phyloP scores from a whole-genome alignment of 1,139 yeast genomes.

The Torulaspora globosa region DNA sequence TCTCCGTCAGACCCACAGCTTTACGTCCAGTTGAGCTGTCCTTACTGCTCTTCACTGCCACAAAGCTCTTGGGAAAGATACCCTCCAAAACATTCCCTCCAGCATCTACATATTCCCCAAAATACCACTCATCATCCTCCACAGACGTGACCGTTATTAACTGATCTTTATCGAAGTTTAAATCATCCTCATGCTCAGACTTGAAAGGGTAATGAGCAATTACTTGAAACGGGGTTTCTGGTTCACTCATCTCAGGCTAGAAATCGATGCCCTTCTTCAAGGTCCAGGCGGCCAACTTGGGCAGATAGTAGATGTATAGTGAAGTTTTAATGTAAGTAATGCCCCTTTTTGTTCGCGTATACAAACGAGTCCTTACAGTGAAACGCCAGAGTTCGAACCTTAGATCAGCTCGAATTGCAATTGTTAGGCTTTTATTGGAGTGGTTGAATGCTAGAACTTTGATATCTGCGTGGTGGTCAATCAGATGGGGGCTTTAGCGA shows the following conservation, averaged over 20 bases:
- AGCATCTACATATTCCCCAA: slow-evolving; percentile 55
- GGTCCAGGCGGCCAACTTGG: neutral
- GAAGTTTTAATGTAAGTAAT: neutral
- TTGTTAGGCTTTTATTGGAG: neutral
- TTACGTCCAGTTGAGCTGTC: neutral
- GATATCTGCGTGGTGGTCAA: neutral
- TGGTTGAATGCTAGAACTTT: neutral
- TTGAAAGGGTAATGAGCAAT: slow-evolving; percentile 66
- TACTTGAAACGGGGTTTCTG: slow-evolving; percentile 59
- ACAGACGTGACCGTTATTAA: slow-evolving; percentile 65
- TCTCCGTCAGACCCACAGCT: neutral
- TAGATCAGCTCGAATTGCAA: neutral
- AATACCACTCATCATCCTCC: slow-evolving; percentile 90
- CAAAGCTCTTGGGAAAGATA: slow-evolving; percentile 86
- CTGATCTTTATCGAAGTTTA: slow-evolving; percentile 65
- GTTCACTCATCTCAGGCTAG: slow-evolving; percentile 20
- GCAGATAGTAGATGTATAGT: neutral
- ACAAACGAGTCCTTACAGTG: neutral
- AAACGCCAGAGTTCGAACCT: neutral
- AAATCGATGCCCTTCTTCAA: neutral
- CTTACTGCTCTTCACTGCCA: slow-evolving; percentile 39
- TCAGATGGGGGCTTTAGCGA: neutral
- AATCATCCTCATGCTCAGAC: slow-evolving; percentile 82
- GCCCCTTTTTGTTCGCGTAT: slow-evolving; percentile 7
- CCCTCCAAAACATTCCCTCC: slow-evolving; percentile 50